A percentile compares a stretch with the other conserved stretches of the same genome.
phyloP scores from a whole-genome alignment of 805 yeast species.

The Lipomyces anomalus region DNA sequence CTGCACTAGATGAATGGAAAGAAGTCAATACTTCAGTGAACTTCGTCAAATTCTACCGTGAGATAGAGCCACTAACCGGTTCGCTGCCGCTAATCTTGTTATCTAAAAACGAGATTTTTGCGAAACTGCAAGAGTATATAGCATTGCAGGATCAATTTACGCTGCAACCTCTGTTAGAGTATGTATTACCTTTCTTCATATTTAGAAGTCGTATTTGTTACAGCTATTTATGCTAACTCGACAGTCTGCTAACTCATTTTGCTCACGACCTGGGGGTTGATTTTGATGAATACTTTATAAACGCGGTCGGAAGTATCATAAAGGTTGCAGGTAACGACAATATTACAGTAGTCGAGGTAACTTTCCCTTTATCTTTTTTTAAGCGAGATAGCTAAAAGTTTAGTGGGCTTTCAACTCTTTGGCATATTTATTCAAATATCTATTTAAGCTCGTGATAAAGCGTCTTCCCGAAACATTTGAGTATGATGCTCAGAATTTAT shows the following conservation, averaged over 20 bases:
- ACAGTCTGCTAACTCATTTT: conserved; percentile 62
- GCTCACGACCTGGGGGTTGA: conserved; percentile 91
- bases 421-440: conserved; percentile 85
- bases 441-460: conserved; percentile 56
- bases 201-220: conserved; percentile 14
- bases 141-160: conserved; percentile 59
- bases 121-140: conserved; percentile 44
- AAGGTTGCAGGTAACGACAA: conserved; percentile 49
- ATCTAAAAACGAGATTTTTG: conserved; percentile 60
- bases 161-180: conserved; percentile 73
- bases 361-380: neutral
- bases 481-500: conserved; percentile 49
- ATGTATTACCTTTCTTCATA: conserved; percentile 13
- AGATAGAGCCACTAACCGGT: conserved; percentile 50
- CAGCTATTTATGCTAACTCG: conserved; percentile 2
- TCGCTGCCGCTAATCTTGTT: conserved; percentile 76
- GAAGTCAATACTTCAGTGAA: conserved; percentile 74
- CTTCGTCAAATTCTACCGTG: conserved; percentile 58
- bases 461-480: conserved; percentile 68
- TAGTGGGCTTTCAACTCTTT: conserved; percentile 70
- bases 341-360: conserved; percentile 55
- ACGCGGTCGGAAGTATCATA: conserved; percentile 48
- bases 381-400: too few species aligned
- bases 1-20: conserved; percentile 79
- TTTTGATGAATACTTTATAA: conserved; percentile 63